Base-by-base conservation (phyloP, 805 yeast species). In the Kurtzmaniella fragi region DNA sequence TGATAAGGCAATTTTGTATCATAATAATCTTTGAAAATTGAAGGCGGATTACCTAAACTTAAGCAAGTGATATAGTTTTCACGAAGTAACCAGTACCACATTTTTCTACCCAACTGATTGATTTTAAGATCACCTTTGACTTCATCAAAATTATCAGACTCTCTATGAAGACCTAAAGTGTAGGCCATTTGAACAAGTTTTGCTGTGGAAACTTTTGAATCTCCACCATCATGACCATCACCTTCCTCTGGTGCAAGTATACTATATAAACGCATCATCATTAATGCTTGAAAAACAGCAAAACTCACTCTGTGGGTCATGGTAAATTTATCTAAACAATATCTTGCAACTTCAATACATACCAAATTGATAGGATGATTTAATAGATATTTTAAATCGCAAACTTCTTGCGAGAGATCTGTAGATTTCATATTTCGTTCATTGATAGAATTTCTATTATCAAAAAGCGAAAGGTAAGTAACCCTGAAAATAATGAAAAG, bases 151-250 rank as follows among this genome's bases (percentile, higher is more conserved):
- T 66, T 65, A 34, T 65, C 67, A 1, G 85, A 84, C 46, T 80
- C 85, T 47, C 85, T 64, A 50, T 80, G 80, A 16, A 80, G 48
- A 0, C 85, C 86, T 41, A 79, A 70, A 28, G 80, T 70, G 36
- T 75, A 65, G 0, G 79, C 83, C 78, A 80, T 75, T 47, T 78
- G 84, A 14, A 77, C 59, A 25, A 78, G 61, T 59, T 75, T 67
- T 1, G 80, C 75, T 8, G 71, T 52, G 38, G 72, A 65, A 9
- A 77, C 70, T 46, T 73, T 78, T 3, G 76, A 70, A 31, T 73
- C 75, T 26, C 78, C 80, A 40, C 77, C 81, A 47, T 75, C 82
- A 4, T 64, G 60, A 1, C 70, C 63, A 45, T 72, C 78, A 17
- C 78, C 79, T 46, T 72, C 73, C 35, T 65, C 71, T 0, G 77